Conservation (phyloP, 1,139 yeast species). For the Petasospora fabianii region DNA sequence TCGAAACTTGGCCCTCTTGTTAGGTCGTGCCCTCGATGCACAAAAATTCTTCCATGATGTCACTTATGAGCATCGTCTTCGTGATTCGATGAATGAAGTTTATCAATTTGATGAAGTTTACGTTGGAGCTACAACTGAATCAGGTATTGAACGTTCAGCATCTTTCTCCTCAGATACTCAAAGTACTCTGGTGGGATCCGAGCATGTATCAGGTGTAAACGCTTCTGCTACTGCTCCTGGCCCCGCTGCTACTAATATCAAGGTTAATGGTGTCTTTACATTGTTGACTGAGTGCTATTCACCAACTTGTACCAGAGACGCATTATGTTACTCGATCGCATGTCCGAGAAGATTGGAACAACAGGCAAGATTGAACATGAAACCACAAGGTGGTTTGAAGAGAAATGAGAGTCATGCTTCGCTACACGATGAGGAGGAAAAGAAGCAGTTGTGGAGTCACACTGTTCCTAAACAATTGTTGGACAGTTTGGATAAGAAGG, state of each 20-base stretch:
- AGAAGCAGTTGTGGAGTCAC: constrained; percentile 90
- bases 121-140: constrained; percentile 13
- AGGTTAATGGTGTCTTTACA: constrained; percentile 88
- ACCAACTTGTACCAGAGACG: constrained; percentile 89
- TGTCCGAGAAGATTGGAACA: constrained; percentile 96
- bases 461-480: constrained; percentile 81
- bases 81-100: constrained; percentile 85
- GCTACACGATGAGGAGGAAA: constrained; percentile 71
- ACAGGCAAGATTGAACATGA: constrained; percentile 86
- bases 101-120: constrained; percentile 73
- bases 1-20: constrained; percentile 78
- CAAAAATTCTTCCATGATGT: constrained; percentile 95
- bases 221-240: constrained; percentile 4
- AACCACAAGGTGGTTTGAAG: constrained; percentile 82
- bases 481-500: constrained; percentile 76
- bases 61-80: constrained; percentile 85
- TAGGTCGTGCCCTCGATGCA: constrained; percentile 92
- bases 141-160: constrained; percentile 22
- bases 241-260: constrained; percentile 1
- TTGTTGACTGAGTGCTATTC: constrained; percentile 92
- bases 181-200: constrained; percentile 7
- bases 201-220: not conserved
- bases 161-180: constrained; percentile 25
- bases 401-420: constrained; percentile 81
- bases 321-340: constrained; percentile 90